Percentiles rank a stretch among this genome's conserved stretches.
These are phyloP conservation scores for Penicillium parvum DNA, from an alignment of 495 filamentous ascomycete genomes.

Conservation along the genomic window DNA sequence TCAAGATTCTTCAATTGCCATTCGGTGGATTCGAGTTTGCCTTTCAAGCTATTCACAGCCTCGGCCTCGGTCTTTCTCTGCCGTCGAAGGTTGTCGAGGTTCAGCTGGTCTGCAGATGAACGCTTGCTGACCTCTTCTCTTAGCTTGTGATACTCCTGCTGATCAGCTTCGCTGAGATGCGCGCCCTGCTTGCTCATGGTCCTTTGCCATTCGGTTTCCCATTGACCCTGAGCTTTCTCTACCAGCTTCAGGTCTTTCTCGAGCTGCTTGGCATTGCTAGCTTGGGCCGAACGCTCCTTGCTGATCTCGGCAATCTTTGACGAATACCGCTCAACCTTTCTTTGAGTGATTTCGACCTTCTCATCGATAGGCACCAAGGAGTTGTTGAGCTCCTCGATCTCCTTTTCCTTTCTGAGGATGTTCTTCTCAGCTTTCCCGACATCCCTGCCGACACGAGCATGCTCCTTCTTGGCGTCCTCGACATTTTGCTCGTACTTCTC, in stretches of 20 bases:
- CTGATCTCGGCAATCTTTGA: conserved; percentile 63
- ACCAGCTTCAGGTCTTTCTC: conserved; percentile 78
- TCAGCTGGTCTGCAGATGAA: conserved; percentile 74
- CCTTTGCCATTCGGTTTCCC: conserved; percentile 82
- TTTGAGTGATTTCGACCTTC: conserved; percentile 78
- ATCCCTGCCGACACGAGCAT: conserved; percentile 72
- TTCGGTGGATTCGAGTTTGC: conserved; percentile 76
- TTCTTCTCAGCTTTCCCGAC: conserved; percentile 75
- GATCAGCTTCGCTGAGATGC: conserved; percentile 77
- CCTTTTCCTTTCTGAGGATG: conserved; percentile 82
- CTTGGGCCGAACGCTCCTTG: conserved; percentile 71
- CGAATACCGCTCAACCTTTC: conserved; percentile 61
- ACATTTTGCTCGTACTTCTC: conserved; percentile 79
- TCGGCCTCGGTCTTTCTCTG: conserved; percentile 87
- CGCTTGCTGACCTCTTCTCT: conserved; percentile 82
- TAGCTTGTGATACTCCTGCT: conserved; percentile 84
- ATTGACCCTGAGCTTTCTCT: conserved; percentile 84
- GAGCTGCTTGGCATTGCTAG: conserved; percentile 58
- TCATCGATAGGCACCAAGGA: conserved; percentile 84
- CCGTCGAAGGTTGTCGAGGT: conserved; percentile 76
- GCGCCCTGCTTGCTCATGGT: conserved; percentile 78
- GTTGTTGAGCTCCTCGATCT: conserved; percentile 81
- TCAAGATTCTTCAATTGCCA: conserved; percentile 69
- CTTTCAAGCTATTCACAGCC: conserved; percentile 76
- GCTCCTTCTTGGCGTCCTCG: conserved; percentile 81